Evolutionary conservation across 441 rosid genomes (phyloP).

Genomic region (Arabidopsis hybrid): DNA sequence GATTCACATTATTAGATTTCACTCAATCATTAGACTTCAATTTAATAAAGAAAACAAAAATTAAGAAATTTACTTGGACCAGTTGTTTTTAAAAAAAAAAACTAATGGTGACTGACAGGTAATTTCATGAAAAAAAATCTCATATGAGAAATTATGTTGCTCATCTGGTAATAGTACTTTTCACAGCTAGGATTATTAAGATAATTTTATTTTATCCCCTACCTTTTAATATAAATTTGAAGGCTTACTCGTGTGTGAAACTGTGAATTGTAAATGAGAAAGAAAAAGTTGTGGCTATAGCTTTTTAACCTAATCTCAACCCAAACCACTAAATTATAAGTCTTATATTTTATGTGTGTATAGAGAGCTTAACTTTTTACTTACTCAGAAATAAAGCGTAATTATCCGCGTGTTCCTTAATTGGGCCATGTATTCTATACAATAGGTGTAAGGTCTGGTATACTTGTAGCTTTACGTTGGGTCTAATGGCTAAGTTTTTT

Average conservation of each 20-base stretch:
- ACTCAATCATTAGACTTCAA: background rate
- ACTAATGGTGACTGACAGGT: slow-evolving; percentile 2
- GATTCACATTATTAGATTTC: background rate
- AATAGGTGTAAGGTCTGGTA: background rate
- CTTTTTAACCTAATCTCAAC: slow-evolving; percentile 8
- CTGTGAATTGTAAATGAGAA: background rate
- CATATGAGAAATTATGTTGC: slow-evolving; percentile 10
- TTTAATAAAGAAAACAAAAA: background rate
- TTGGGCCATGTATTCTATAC: background rate
- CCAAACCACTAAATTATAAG: slow-evolving; percentile 2
- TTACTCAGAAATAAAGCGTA: slow-evolving; percentile 4
- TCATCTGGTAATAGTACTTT: slow-evolving; percentile 13
- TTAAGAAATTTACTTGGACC: background rate
- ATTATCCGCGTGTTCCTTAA: background rate
- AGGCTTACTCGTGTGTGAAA: background rate
- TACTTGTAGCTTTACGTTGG: slow-evolving; percentile 1
- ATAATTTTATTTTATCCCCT: background rate
- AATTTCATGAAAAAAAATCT: slow-evolving; percentile 3
- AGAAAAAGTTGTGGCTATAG: background rate
- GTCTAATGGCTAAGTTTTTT: background rate
- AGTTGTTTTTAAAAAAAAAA: background rate
- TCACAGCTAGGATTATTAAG: background rate
- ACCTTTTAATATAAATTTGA: background rate
- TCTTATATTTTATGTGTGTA: background rate
- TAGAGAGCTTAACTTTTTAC: slow-evolving; percentile 21